Evolutionary conservation across 2,329 filamentous ascomycete genomes (phyloP).

Genomic region (Aotearoamyces nothofagi): DNA sequence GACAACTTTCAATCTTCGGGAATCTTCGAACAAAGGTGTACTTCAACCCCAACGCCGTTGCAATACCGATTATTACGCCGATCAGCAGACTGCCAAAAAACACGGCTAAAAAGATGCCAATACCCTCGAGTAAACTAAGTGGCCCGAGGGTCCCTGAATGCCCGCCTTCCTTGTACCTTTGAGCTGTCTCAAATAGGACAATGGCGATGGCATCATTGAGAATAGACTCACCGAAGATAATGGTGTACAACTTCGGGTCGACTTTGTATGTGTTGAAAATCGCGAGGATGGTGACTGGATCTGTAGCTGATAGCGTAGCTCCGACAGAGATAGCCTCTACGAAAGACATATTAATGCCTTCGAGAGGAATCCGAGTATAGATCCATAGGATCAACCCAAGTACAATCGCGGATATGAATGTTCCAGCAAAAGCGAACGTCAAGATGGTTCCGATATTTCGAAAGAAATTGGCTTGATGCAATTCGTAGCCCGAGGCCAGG

Average conservation of each 20-base stretch:
- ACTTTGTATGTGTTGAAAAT: constrained; percentile 99
- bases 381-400: constrained; percentile 78
- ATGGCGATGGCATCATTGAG: constrained; percentile 97
- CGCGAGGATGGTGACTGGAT: constrained; percentile 92
- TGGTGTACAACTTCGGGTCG: constrained; percentile 93
- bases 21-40: constrained; percentile 87
- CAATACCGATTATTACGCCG: constrained; percentile 74
- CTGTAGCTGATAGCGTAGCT: constrained; percentile 89
- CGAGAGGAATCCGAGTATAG: constrained; percentile 76
- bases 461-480: constrained; percentile 99
- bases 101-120: constrained; percentile 86
- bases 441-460: constrained; percentile 94
- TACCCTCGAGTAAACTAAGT: constrained; percentile 75
- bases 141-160: constrained; percentile 57
- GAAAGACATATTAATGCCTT: constrained; percentile 75
- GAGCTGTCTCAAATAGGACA: constrained; percentile 94
- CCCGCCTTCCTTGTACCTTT: constrained; percentile 70
- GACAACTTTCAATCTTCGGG: constrained; percentile 91
- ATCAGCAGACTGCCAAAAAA: constrained; percentile 93
- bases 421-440: constrained; percentile 94
- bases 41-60: constrained; percentile 77
- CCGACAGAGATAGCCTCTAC: constrained; percentile 95
- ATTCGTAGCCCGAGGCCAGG: constrained; percentile 87
- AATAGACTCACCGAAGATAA: constrained; percentile 98
- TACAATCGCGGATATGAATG: constrained; percentile 92